Evolutionary conservation across 257 asterid species (phyloP).

Genomic region (Solanum phureja): DNA sequence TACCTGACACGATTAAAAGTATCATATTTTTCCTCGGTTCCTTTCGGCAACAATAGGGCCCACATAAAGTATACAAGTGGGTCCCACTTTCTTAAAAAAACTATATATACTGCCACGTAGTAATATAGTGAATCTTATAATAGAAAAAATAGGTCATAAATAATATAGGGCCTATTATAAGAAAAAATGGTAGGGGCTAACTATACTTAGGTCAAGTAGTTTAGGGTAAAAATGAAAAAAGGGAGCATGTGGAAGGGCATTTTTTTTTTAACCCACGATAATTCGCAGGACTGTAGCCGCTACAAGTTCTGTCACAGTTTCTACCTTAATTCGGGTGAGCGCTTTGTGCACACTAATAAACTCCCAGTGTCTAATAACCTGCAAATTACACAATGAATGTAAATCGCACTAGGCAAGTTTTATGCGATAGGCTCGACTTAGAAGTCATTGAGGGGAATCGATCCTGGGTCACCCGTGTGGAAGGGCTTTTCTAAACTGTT

Average conservation of each 20-base stretch:
- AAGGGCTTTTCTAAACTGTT: neutral
- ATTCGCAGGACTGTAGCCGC: fast-evolving
- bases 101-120: neutral
- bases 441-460: fast-evolving
- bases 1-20: slow-evolving; percentile 9
- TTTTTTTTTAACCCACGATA: too few relatives aligned
- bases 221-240: neutral
- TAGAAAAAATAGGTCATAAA: neutral
- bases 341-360: too few relatives aligned
- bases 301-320: too few relatives aligned
- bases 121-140: neutral
- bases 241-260: neutral
- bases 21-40: neutral
- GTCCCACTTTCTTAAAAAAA: neutral
- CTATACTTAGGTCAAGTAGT: neutral
- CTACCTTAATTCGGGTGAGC: too few relatives aligned
- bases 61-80: neutral
- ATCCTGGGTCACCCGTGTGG: too few relatives aligned
- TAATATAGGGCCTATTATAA: neutral
- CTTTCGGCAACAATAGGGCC: neutral
- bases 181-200: neutral
- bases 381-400: too few relatives aligned
- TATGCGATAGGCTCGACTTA: too few relatives aligned
- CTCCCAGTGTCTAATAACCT: fast-evolving
- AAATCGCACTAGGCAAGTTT: too few relatives aligned